Evolutionary conservation across 148 eudicot species (phyloP), one percentile per base, ranked within the genome.

Genomic region (Silene latifolia): DNA sequence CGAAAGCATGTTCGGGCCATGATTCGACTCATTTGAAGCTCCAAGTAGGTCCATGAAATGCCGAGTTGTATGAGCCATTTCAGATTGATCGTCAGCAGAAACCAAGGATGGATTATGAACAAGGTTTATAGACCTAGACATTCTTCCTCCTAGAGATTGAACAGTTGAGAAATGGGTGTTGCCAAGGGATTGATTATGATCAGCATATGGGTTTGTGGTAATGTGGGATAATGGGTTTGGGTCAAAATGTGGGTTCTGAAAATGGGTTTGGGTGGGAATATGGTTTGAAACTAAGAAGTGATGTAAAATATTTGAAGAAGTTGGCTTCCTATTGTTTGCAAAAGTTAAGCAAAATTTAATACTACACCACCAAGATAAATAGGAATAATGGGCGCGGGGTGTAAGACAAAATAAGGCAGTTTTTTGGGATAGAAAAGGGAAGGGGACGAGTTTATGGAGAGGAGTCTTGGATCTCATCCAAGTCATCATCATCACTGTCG

Each of bases 21-120:
- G 82, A 35, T 58, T 73, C 8, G 82, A 68, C 65, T 88, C 88
- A 61, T 74, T 78, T 65, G 89, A 48, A 42, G 90, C 79, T 59
- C 89, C 91, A 70, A 86, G 86, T 68, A 88, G 89, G 73, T 86
- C 90, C 84, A 87, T 82, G 46, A 83, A 75, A 29, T 86, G 92
- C 63, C 89, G 75, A 19, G 74, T 79, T 32, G 65, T 67, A 25
- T 82, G 89, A 82, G 74, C 84, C 77, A 83, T 80, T 17, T 83
- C 82, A 62, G 85, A 72, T 23, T 85, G 85, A 71, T 80, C 81
- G 74, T 76, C 72, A 71, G 69, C 39, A 18, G 25, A 63, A 17
- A 72, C 69, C 5, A 24, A 29, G 25, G 84, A 80, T 70, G 80
- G 77, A 18, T 79, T 73, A 68, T 83, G 86, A 62, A 80, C 80